These are phyloP conservation scores for Sporothrix protearum DNA, from an alignment of 2,329 filamentous ascomycete species.

Conservation along the genomic window DNA sequence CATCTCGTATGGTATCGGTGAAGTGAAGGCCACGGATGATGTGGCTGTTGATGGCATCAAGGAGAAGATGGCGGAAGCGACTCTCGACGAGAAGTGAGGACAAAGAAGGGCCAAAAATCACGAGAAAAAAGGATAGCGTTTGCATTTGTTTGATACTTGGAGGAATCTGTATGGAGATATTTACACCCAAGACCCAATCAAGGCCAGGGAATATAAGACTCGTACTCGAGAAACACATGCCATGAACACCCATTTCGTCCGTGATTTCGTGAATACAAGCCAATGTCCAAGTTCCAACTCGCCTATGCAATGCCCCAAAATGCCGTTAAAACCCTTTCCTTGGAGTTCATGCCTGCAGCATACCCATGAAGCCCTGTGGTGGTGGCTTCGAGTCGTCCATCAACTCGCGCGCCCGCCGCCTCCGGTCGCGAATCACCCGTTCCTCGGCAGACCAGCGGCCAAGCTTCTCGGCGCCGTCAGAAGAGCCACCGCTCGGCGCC, in stretches of 20 bases:
- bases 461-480: slow-evolving; percentile 37
- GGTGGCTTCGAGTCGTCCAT: slow-evolving; percentile 48
- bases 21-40: not conserved
- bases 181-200: not conserved
- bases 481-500: slow-evolving; percentile 32
- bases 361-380: slow-evolving; percentile 19
- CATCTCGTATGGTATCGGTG: not conserved
- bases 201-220: not conserved
- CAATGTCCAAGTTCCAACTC: no score
- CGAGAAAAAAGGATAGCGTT: not conserved
- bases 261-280: not conserved
- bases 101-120: not conserved
- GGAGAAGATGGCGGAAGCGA: not conserved
- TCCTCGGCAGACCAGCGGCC: slow-evolving; percentile 55
- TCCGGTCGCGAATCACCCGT: slow-evolving; percentile 52
- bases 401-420: slow-evolving; percentile 49
- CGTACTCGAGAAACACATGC: not conserved
- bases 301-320: no score
- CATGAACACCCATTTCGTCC: not conserved
- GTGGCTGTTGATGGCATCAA: not conserved
- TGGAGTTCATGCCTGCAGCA: slow-evolving; percentile 21
- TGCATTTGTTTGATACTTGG: not conserved
- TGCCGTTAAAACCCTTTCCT: not conserved
- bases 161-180: not conserved
- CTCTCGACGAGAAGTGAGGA: not conserved